Conservation (phyloP, 768 basidiomycete species). For the Auricularia cornea region DNA sequence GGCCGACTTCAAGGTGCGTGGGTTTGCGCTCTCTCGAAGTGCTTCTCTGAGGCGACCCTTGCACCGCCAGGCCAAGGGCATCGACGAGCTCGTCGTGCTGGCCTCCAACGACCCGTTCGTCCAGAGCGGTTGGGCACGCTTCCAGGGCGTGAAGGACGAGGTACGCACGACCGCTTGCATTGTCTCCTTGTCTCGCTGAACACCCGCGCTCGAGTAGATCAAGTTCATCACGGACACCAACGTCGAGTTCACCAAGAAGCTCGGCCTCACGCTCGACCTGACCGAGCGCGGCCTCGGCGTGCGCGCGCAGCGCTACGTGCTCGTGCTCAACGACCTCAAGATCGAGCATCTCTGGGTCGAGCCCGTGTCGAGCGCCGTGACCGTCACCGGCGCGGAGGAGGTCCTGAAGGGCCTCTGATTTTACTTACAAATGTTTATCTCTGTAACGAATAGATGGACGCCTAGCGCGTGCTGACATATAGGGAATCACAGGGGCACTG, state of each 20-base stretch:
- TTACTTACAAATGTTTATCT: no score
- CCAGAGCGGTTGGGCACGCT: constrained; percentile 20
- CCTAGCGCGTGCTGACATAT: no score
- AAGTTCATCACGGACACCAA: constrained; percentile 48
- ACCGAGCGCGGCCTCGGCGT: constrained; percentile 40
- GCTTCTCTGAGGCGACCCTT: background rate
- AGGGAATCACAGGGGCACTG: no score
- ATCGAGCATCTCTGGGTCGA: constrained; percentile 36
- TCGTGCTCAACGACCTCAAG: constrained; percentile 17
- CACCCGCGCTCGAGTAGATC: constrained; percentile 36
- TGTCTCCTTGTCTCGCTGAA: background rate
- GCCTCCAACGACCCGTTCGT: constrained; percentile 16
- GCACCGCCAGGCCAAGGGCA: constrained; percentile 19
- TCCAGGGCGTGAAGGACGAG: constrained; percentile 19
- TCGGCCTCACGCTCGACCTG: constrained; percentile 21
- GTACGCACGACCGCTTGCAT: background rate
- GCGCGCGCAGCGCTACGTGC: constrained; percentile 38
- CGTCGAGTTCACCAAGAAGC: constrained; percentile 45
- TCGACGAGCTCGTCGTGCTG: constrained; percentile 16
- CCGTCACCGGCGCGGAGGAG: constrained; percentile 49
- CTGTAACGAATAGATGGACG: no score
- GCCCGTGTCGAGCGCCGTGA: constrained; percentile 36
- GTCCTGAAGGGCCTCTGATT: constrained; percentile 27
- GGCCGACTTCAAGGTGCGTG: constrained; percentile 24
- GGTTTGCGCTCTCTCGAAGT: no score